Conservation (phyloP, 768 basidiomycete genomes). For the Cyclocybe aegerita region DNA sequence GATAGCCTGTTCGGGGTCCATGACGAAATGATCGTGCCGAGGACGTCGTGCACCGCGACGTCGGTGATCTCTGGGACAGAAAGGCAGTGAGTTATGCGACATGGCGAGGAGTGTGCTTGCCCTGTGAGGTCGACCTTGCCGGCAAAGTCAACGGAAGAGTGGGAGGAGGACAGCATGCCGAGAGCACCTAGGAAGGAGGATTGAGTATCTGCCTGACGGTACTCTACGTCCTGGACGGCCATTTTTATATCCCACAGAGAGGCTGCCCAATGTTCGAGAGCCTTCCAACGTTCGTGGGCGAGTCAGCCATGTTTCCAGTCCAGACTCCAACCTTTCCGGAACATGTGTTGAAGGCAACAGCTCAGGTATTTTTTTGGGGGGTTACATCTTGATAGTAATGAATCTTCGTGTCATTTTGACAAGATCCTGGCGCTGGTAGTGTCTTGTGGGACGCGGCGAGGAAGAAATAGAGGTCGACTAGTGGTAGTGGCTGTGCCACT, state of each 20-base stretch:
- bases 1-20: constrained; percentile 12
- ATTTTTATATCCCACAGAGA: neutral
- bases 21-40: constrained; percentile 13
- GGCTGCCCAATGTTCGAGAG: neutral
- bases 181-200: neutral
- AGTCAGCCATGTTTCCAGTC: neutral
- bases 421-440: neutral
- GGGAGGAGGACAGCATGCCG: neutral
- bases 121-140: neutral
- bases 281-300: neutral
- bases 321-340: too few relatives aligned
- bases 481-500: neutral
- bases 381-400: too few relatives aligned
- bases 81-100: constrained; percentile 1
- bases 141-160: neutral
- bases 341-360: too few relatives aligned
- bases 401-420: too few relatives aligned
- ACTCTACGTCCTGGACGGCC: too few relatives aligned
- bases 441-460: neutral
- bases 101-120: neutral
- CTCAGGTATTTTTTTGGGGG: too few relatives aligned
- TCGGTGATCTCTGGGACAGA: constrained; percentile 13
- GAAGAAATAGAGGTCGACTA: neutral
- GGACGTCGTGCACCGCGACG: constrained; percentile 7
- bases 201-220: neutral